These are phyloP conservation scores for Amniculicola lignicola DNA, from an alignment of 495 filamentous ascomycete species.

Conservation along the genomic window DNA sequence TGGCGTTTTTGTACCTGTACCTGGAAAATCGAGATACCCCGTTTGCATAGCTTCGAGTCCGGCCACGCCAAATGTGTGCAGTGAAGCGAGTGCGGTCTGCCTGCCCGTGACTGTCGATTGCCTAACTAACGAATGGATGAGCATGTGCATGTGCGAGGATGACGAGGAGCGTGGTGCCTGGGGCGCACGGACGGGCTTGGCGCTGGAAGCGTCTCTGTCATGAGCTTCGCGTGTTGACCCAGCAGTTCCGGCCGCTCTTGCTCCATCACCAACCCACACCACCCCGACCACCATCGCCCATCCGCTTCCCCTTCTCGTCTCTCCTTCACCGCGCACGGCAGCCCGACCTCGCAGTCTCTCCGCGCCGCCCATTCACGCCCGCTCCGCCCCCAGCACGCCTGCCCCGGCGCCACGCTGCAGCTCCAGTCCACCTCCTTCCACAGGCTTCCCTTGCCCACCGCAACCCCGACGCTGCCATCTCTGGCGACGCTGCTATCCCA, in stretches of 20 bases:
- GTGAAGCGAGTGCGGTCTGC: too few species aligned
- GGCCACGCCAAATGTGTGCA: not conserved
- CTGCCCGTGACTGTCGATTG: too few species aligned
- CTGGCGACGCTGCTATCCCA: not conserved
- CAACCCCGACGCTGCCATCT: constrained; percentile 15
- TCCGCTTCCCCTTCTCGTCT: constrained; percentile 25
- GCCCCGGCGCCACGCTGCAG: constrained; percentile 18
- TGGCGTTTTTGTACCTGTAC: not conserved
- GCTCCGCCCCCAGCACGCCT: constrained; percentile 20
- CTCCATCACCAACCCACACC: constrained; percentile 11
- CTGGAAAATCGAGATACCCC: constrained; percentile 18
- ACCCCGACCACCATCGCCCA: constrained; percentile 28
- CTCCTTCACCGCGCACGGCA: constrained; percentile 21
- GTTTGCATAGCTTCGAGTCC: not conserved
- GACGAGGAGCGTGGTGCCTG: too few species aligned
- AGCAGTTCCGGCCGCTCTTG: too few species aligned
- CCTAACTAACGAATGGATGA: not conserved
- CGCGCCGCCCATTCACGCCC: not conserved
- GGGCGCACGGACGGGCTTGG: too few species aligned
- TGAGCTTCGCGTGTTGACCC: constrained; percentile 27
- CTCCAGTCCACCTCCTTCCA: constrained; percentile 32
- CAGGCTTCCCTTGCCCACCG: constrained; percentile 8
- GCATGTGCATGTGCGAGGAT: not conserved
- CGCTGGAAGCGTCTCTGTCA: too few species aligned
- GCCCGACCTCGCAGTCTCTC: not conserved